Base-by-base conservation (phyloP, 768 basidiomycete species). In the Boletus rex-veris region DNA sequence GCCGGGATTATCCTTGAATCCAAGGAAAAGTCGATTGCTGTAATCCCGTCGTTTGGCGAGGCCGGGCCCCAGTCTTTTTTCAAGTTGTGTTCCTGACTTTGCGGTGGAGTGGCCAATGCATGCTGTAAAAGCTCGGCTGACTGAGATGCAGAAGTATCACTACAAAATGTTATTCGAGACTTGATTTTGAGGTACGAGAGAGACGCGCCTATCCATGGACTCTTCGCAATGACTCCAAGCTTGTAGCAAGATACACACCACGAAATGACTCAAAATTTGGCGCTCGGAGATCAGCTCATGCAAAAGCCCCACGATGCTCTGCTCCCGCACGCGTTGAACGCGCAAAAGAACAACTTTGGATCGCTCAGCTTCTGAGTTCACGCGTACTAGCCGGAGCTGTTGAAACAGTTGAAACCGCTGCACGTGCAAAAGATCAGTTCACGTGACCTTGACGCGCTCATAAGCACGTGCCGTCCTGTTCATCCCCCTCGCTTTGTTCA, bases 81-180 rank as follows among this genome's bases (percentile, higher is more conserved):
- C 28, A 28, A 9, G 45, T 28, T 11, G 33, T 54, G 59, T 48
- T 63, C 62, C 50, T 45, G 58, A 44, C 57, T 37, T 62, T 56
- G 52, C 39, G 51, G 49, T n/a, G 48, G 47, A 16, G 60, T 49
- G 40, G 70, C 68, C 19, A 84, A 60, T 7, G 80, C 73, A 52
- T 79, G 73, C 47, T 76, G 68, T 46, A 85, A 64, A 38, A 84
- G 61, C 51, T 83, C 78, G 18, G 79, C 80, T 6, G 82, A 74
- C 56, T 85, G 83, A n/a, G 81, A 80, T 56, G 76, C 74, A 21
- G 66, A 71, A 24, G 67, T 52, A 61, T 77, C 77, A 64, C 80
- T 83, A 54, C 55, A 54, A 61, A 52, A 30, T 24, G 47, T 58
- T 35, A 14, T 35, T 35, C 33, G 33, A 28, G 28, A 43, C 37